phyloP scores from a whole-genome alignment of 2,329 filamentous ascomycete species.

The Penicillium sp. region DNA sequence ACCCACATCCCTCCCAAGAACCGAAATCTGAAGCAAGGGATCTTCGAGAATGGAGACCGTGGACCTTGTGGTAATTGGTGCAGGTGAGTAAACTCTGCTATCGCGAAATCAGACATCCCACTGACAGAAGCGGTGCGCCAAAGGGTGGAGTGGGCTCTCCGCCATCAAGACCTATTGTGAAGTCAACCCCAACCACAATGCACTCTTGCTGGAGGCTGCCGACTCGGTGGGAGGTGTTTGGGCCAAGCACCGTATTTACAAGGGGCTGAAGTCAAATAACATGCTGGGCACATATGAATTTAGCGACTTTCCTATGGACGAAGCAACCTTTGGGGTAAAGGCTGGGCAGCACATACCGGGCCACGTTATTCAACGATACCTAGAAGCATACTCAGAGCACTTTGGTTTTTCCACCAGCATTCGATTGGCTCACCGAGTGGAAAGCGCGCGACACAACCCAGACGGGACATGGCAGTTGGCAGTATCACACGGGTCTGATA shows the following conservation, averaged over 20 bases:
- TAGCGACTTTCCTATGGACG: constrained; percentile 71
- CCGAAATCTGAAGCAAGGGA: neutral
- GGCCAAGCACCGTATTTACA: constrained; percentile 66
- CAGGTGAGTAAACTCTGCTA: constrained; percentile 17
- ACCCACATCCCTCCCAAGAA: neutral
- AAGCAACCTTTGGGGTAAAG: constrained; percentile 52
- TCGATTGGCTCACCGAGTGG: constrained; percentile 55
- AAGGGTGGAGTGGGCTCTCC: constrained; percentile 59
- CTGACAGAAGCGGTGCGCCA: constrained; percentile 37
- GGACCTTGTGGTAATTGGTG: constrained; percentile 35
- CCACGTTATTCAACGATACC: constrained; percentile 57
- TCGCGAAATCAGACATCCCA: constrained; percentile 35
- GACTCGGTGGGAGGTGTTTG: constrained; percentile 68
- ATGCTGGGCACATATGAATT: constrained; percentile 73
- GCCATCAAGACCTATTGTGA: constrained; percentile 64
- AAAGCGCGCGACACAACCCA: constrained; percentile 47
- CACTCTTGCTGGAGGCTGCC: constrained; percentile 62
- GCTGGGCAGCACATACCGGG: constrained; percentile 63
- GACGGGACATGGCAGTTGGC: constrained; percentile 41
- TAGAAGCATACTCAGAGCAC: constrained; percentile 57
- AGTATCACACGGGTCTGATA: constrained; percentile 17
- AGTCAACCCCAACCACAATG: constrained; percentile 57
- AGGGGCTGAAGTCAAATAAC: constrained; percentile 73
- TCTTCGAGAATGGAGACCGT: constrained; percentile 25
- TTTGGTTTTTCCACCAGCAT: constrained; percentile 54